Evolutionary conservation across 1,284 basidiomycete species (phyloP), one percentile per base, ranked within the genome.

Genomic region (Apiotrichum porosum): DNA sequence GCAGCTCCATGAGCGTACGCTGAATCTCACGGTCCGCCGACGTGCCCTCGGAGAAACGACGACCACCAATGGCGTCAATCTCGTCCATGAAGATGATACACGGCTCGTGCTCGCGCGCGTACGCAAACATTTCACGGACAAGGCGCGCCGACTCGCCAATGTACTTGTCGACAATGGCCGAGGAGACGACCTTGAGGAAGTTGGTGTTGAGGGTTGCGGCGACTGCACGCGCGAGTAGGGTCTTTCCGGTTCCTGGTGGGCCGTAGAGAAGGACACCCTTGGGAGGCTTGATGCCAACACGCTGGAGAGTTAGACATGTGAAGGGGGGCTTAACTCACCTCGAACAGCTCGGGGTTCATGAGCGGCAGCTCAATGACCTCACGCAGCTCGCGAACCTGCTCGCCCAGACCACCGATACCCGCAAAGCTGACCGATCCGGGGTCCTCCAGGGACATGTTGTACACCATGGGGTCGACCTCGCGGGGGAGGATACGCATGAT

Each of bases 91-190:
- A 56, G 47, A 75, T 75, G 58, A 75, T 94, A 71, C 94, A 97
- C 37, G 95, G 95, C 72, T 97, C 94, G 68, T 98, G 92, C 68
- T 97, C 94, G 60, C 80, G 81, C 9, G 94, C 94, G 71, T 97
- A 98, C 13, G 88, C 92, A 67, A 99, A 99, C 94, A 99, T 97
- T 72, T 98, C 93, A 57, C 89, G 81, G 21, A 99, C 85, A 6
- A 97, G 82, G 49, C 94, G 81, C 13, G 94, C 94, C 52, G 86
- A 90, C 77, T 98, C 95, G 62, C 95, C 95, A 52, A 98, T 98
- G 73, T 98, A 99, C 76, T 98, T 98, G 80, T 98, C 94, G 49
- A 98, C 95, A 60, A 99, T 97, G 71, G 94, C 95, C n/a, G 90
- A 94, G 3, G 92, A 93, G 44, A 97, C 94, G 49, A 98, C 94